These are phyloP conservation scores for Lentinula guzmanii DNA, from an alignment of 768 basidiomycete genomes.

Conservation along the genomic window DNA sequence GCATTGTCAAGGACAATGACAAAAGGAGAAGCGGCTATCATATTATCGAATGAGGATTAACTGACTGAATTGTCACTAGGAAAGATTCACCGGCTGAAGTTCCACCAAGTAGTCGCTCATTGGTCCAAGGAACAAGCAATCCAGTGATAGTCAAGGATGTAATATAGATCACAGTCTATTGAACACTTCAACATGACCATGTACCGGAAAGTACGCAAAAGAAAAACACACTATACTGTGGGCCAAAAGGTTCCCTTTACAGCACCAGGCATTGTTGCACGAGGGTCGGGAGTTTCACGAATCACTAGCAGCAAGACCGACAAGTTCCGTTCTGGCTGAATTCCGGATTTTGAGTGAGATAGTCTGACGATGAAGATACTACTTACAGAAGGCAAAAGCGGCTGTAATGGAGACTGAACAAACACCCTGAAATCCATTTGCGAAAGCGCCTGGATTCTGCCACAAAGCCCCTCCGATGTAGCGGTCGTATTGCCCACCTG, in stretches of 20 bases:
- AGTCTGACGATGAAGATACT: too few relatives aligned
- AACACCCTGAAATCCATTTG: slow-evolving; percentile 35
- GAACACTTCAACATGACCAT: not conserved
- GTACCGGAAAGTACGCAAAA: not conserved
- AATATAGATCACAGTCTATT: slow-evolving; percentile 37
- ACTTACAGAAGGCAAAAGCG: slow-evolving; percentile 9
- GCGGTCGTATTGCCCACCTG: slow-evolving; percentile 22
- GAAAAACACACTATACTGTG: slow-evolving; percentile 20
- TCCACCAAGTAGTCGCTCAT: slow-evolving; percentile 29
- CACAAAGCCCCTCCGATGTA: slow-evolving; percentile 35
- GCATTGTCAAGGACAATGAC: slow-evolving; percentile 37
- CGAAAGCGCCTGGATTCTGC: slow-evolving; percentile 33
- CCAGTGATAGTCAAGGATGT: slow-evolving; percentile 38
- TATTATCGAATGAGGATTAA: not conserved
- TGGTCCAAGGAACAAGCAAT: slow-evolving; percentile 28
- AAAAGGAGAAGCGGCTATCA: slow-evolving; percentile 34
- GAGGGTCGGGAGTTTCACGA: slow-evolving; percentile 30
- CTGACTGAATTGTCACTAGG: not conserved
- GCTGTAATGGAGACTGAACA: slow-evolving; percentile 17
- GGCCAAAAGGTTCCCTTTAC: slow-evolving; percentile 45
- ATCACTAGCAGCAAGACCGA: slow-evolving; percentile 40
- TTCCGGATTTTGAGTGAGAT: not conserved
- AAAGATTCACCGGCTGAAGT: slow-evolving; percentile 22
- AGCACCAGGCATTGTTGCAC: slow-evolving; percentile 17
- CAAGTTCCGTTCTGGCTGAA: slow-evolving; percentile 39